A percentile compares a stretch with the other conserved stretches of the same genome.
phyloP scores from a whole-genome alignment of 2,329 filamentous ascomycete genomes.

The Colletotrichum higginsianum region DNA sequence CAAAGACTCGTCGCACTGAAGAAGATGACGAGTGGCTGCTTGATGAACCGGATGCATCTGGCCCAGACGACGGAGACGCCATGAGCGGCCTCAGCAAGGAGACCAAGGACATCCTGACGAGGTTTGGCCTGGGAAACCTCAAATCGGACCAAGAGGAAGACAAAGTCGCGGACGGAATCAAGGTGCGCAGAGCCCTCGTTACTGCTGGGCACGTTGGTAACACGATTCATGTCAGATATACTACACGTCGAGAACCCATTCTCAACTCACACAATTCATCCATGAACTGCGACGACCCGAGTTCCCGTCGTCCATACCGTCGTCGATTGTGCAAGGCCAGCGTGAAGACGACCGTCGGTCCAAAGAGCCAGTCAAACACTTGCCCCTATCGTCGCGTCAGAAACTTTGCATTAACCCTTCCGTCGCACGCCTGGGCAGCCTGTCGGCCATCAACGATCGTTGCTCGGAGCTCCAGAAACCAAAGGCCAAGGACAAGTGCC shows the following conservation, averaged over 20 bases:
- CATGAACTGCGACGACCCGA: conserved; percentile 84
- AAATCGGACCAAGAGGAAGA: conserved; percentile 57
- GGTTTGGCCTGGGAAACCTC: conserved; percentile 65
- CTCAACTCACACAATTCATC: conserved; percentile 90
- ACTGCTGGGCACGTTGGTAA: conserved; percentile 48
- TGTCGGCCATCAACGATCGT: conserved; percentile 91
- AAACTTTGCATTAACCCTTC: conserved; percentile 91
- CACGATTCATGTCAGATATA: conserved; percentile 71
- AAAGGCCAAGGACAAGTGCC: conserved; percentile 76
- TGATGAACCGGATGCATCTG: conserved; percentile 74
- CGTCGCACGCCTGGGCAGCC: conserved; percentile 78
- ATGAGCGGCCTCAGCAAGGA: conserved; percentile 78
- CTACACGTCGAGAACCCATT: conserved; percentile 94
- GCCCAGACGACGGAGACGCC: conserved; percentile 53
- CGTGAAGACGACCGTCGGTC: conserved; percentile 33
- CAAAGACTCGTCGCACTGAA: conserved; percentile 50
- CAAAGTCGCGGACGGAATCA: conserved; percentile 75
- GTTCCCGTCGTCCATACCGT: conserved; percentile 79
- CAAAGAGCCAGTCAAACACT: conserved; percentile 75
- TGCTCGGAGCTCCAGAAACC: conserved; percentile 92
- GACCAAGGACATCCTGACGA: conserved; percentile 81
- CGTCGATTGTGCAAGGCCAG: conserved; percentile 49
- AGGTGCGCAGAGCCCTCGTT: conserved; percentile 60
- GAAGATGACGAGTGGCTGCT: conserved; percentile 82
- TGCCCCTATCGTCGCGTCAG: conserved; percentile 89